A percentile compares a stretch with the other conserved stretches of the same genome.
phyloP scores from a whole-genome alignment of 192 early-diverging fungal species.

The Mortierella antarctica region DNA sequence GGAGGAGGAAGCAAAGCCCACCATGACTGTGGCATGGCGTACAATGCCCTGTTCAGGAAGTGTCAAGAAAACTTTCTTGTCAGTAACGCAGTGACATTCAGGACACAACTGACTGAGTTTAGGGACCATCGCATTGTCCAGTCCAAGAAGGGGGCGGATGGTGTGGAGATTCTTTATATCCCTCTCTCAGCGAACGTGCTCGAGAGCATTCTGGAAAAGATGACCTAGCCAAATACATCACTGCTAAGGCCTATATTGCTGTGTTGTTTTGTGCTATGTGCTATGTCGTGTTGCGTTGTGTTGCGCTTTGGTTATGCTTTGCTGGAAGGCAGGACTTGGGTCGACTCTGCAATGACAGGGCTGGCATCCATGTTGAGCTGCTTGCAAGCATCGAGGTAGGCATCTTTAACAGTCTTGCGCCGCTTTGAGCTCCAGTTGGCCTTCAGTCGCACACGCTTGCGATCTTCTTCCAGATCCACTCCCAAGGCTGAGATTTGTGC shows the following conservation, averaged over 20 bases:
- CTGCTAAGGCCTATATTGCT: not conserved
- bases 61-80: slow-evolving; percentile 89
- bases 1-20: slow-evolving; percentile 20
- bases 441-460: slow-evolving; percentile 15
- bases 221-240: slow-evolving; percentile 39
- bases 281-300: too few relatives aligned
- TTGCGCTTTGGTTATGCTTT: too few relatives aligned
- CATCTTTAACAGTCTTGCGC: slow-evolving; percentile 20
- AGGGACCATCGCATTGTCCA: slow-evolving; percentile 90
- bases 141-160: slow-evolving; percentile 66
- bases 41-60: slow-evolving; percentile 71
- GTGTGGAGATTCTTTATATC: slow-evolving; percentile 77
- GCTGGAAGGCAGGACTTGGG: too few relatives aligned
- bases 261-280: not conserved
- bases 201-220: slow-evolving; percentile 73
- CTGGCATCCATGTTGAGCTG: not conserved
- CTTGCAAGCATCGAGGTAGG: slow-evolving; percentile 25
- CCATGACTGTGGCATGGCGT: slow-evolving; percentile 68
- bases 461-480: slow-evolving; percentile 22
- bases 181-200: slow-evolving; percentile 76
- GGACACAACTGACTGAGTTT: slow-evolving; percentile 94
- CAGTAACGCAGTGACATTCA: slow-evolving; percentile 84
- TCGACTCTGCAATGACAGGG: slow-evolving; percentile 3
- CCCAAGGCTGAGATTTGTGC: slow-evolving; percentile 11
- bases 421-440: slow-evolving; percentile 14